Evolutionary conservation across 116 monocot genomes (phyloP).

Genomic region (Trichopus zeylanicus): DNA sequence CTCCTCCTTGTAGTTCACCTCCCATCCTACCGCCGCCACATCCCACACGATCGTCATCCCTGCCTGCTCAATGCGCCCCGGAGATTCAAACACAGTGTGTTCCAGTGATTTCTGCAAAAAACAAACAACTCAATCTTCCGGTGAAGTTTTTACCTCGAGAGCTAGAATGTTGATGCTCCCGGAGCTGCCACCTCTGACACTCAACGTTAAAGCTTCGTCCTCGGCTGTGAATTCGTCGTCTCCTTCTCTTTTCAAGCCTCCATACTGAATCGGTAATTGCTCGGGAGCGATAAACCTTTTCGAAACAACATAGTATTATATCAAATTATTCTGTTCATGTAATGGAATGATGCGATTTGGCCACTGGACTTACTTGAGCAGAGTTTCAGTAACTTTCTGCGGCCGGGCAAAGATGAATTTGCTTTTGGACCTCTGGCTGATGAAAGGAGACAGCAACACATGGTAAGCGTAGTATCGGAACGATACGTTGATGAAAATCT

Average conservation of each 20-base stretch:
- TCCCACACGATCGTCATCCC: constrained; percentile 70
- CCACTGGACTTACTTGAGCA: constrained; percentile 39
- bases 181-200: constrained; percentile 20
- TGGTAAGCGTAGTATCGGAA: constrained; percentile 40
- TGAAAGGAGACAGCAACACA: constrained; percentile 26
- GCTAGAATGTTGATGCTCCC: constrained; percentile 27
- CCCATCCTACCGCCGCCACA: constrained; percentile 59
- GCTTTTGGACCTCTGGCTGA: constrained; percentile 33
- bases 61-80: constrained; percentile 43
- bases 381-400: constrained; percentile 45
- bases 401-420: constrained; percentile 53
- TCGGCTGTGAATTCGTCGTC: constrained; percentile 40
- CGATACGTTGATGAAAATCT: constrained; percentile 65
- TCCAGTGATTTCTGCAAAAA: too few relatives aligned
- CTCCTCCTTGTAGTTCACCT: constrained; percentile 59
- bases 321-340: not conserved
- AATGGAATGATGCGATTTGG: not conserved
- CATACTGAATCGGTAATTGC: constrained; percentile 58
- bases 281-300: constrained; percentile 51
- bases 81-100: too few relatives aligned
- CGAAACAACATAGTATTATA: not conserved
- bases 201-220: constrained; percentile 20
- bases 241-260: constrained; percentile 52
- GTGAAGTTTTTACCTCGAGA: constrained; percentile 16
- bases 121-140: too few relatives aligned